Conservation (phyloP, 306 rosid genomes). For the Gillenia trifoliata region DNA sequence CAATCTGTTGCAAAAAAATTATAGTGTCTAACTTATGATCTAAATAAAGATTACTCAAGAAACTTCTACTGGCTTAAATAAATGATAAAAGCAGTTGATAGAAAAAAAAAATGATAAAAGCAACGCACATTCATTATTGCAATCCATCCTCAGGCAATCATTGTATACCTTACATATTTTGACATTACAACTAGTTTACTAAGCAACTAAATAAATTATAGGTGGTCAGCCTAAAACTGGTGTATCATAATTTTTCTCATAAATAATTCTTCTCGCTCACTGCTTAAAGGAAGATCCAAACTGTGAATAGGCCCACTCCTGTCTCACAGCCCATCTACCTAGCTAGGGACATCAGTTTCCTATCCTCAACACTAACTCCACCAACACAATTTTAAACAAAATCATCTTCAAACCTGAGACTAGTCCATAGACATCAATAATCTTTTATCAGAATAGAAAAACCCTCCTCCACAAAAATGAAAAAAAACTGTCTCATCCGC, state of each 20-base stretch:
- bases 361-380: not conserved
- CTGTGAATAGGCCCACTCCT: not conserved
- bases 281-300: not conserved
- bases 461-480: not conserved
- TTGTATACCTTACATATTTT: not conserved
- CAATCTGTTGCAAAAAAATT: not conserved
- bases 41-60: not conserved
- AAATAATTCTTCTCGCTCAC: not conserved
- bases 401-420: not conserved
- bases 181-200: not conserved
- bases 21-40: not conserved
- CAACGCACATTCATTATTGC: not conserved
- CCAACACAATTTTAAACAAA: not conserved
- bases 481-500: no score
- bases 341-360: not conserved
- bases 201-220: not conserved
- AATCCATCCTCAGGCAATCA: not conserved
- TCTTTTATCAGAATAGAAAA: not conserved
- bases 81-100: not conserved
- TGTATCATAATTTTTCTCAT: not conserved
- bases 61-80: not conserved
- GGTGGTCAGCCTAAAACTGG: not conserved
- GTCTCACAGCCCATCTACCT: not conserved
- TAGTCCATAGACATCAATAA: not conserved
- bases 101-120: not conserved